Evolutionary conservation across 108 stramenopile species (phyloP), one percentile per base, ranked within the genome.

Genomic region (Mayamaea pseudoterrestris): DNA sequence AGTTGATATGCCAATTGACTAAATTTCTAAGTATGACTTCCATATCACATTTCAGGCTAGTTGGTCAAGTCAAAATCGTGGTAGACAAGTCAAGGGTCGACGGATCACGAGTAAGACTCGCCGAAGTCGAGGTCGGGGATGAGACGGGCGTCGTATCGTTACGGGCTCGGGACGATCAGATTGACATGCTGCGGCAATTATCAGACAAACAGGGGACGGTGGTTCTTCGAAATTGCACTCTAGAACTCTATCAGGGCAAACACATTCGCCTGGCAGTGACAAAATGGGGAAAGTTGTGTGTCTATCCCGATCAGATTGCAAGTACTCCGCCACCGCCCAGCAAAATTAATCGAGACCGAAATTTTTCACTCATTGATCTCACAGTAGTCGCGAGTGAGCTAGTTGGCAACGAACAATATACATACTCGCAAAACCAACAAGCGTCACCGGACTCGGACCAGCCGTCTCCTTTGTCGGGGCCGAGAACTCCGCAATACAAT

Each of bases 241-340:
- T 89, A n/a, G 81, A 89, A 35, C 63, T 83, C 24, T 83, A 68
- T 42, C 81, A 74, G 54, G 81, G 81, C 22, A 75, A 64, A 46
- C 68, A 73, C 60, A 69, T 89, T 48, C 68, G 87, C 30, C 50
- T 89, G 41, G 81, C 79, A 12, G 74, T 89, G 12, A 83, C 74
- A n/a, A 89, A 89, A 51, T 89, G 87, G 87, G 87, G 87, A 13
- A 89, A 89, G 53, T 54, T 89, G 39, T 59, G 49, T 43, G 63
- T 51, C 27, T 89, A 71, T 53, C 81, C 82, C 1, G 86, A 88
- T 63, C 68, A 70, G 7, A 63, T 88, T 35, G 73, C 71, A 3
- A 88, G 86, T 59, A 88, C 86, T 20, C 86, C 86, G 22, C 39
- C 59, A 16, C 78, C 86, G 7, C 86, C 86, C 23, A 55, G 55